Evolutionary conservation across 2,329 filamentous ascomycete species (phyloP), one percentile per base, ranked within the genome.

Genomic region (Coniochaeta sp.): DNA sequence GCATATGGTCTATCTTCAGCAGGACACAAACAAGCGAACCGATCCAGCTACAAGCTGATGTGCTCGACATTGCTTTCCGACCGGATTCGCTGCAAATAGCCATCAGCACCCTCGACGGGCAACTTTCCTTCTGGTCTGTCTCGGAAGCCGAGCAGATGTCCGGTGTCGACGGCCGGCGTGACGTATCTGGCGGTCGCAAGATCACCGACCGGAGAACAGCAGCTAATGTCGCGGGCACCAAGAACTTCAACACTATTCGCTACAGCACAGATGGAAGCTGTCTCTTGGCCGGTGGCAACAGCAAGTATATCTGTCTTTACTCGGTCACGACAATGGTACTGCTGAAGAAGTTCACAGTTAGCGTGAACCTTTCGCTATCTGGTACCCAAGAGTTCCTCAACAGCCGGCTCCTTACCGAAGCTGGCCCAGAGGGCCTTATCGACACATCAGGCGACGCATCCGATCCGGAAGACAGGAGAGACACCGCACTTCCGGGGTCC

Each of bases 261-360:
- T 99, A 98, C 76, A 96, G 92, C 71, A 89, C 91, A 1, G 95
- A 99, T 70, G 95, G 95, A 14, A 90, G 86, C 63, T 97, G 95
- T 68, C 80, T 99, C 12, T 79, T 99, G 44, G 95, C 93, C 0
- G 93, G 86, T 56, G 95, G 95, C 34, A 96, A 95, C 79, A 97
- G 92, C 86, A 99, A 99, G 77, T 97, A 96, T 73, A 97, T 99
- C 58, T 98, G 95, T 71, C 75, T 99, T 61, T 99, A 99, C 76
- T 93, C 96, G n/a, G 91, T 96, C 34, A 87, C 87, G 61, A 96
- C 93, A 0, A 92, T 95, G 72, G 91, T 95, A 0, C 78, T 99
- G 12, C 79, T 98, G 60, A 96, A 96, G 73, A 97, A 97, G 71
- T 99, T 89, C 71, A 97, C 93, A 1, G 93, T 98, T 68, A 96